Conservation (phyloP, 2,329 filamentous ascomycete genomes). For the Cercospora sp. region DNA sequence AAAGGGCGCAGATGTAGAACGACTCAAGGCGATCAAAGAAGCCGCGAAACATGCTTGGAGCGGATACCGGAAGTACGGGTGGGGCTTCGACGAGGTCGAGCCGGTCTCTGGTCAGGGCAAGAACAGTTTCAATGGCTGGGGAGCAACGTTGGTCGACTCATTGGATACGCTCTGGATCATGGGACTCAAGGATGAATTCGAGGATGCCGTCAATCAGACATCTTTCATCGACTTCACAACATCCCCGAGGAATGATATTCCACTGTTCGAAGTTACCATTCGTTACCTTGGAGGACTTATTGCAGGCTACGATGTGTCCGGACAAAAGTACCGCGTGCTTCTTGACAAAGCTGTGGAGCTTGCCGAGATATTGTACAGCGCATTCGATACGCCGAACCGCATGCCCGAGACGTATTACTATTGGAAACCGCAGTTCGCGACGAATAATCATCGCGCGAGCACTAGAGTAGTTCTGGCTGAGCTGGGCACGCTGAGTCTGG, state of each 20-base stretch:
- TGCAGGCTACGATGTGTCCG: slow-evolving; percentile 83
- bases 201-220: slow-evolving; percentile 70
- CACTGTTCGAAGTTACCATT: slow-evolving; percentile 91
- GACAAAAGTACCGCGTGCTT: slow-evolving; percentile 64
- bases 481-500: slow-evolving; percentile 76
- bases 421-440: slow-evolving; percentile 68
- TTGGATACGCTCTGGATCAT: slow-evolving; percentile 88
- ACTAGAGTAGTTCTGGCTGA: slow-evolving; percentile 63
- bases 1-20: slow-evolving; percentile 58
- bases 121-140: slow-evolving; percentile 90
- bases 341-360: slow-evolving; percentile 78
- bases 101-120: slow-evolving; percentile 68
- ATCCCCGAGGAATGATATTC: slow-evolving; percentile 66
- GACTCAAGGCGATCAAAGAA: slow-evolving; percentile 67
- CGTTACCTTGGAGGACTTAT: slow-evolving; percentile 85
- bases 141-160: slow-evolving; percentile 79
- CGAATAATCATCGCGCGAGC: slow-evolving; percentile 64
- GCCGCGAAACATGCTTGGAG: slow-evolving; percentile 79
- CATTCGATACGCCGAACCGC: slow-evolving; percentile 89
- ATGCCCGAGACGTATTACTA: slow-evolving; percentile 83
- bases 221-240: slow-evolving; percentile 80
- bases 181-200: slow-evolving; percentile 75
- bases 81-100: slow-evolving; percentile 81
- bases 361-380: slow-evolving; percentile 75
- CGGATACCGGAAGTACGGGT: slow-evolving; percentile 77